phyloP scores from a whole-genome alignment of 2,329 filamentous ascomycete genomes.

The Aspergillus arachidicola region DNA sequence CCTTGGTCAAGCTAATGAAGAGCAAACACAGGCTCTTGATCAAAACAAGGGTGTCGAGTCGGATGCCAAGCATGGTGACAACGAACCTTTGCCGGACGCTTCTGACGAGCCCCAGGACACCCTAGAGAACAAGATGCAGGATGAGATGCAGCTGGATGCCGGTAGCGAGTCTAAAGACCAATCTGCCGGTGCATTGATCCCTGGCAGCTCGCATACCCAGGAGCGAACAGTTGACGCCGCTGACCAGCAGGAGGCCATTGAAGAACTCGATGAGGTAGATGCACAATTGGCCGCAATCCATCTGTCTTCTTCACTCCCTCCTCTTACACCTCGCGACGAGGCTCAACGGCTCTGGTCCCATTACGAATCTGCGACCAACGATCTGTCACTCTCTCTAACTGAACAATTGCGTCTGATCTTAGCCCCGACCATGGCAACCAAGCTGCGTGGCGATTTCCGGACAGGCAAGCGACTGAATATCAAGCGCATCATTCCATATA shows the following conservation, averaged over 20 bases:
- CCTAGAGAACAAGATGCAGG: conserved; percentile 52
- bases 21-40: conserved; percentile 82
- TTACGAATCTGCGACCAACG: conserved; percentile 81
- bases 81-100: conserved; percentile 59
- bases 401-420: conserved; percentile 96
- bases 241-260: conserved; percentile 47
- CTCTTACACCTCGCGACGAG: conserved; percentile 53
- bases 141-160: conserved; percentile 46
- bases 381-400: conserved; percentile 83
- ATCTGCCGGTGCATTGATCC: conserved; percentile 55
- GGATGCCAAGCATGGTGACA: conserved; percentile 58
- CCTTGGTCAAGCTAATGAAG: conserved; percentile 82
- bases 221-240: conserved; percentile 29
- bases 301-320: conserved; percentile 56
- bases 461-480: conserved; percentile 98
- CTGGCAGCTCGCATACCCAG: conserved; percentile 47
- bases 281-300: conserved; percentile 71
- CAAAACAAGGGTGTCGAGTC: conserved; percentile 84
- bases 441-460: conserved; percentile 93
- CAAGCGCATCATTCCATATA: conserved; percentile 99
- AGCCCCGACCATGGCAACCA: conserved; percentile 90
- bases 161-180: conserved; percentile 41
- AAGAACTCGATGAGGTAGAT: conserved; percentile 52
- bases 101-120: conserved; percentile 42
- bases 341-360: conserved; percentile 79